Evolutionary conservation across 202 grass and related monocot species (phyloP).

Genomic region (Schoenoplectus triqueter): DNA sequence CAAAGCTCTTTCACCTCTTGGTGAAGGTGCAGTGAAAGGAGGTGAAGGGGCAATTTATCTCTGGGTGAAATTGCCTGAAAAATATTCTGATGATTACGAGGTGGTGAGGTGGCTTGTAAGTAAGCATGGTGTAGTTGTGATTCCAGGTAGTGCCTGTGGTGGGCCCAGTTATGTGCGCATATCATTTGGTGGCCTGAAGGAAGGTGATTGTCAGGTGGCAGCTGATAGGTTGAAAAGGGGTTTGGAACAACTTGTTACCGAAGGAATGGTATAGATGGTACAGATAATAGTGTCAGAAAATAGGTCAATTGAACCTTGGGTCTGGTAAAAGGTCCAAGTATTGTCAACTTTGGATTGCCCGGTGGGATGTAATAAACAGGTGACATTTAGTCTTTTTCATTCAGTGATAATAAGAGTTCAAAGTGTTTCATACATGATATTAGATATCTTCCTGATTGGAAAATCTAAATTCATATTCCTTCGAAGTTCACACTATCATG

Average conservation of each 20-base stretch:
- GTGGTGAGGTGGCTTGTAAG: conserved; percentile 84
- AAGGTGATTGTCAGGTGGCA: conserved; percentile 61
- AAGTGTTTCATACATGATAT: neutral
- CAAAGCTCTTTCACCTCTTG: conserved; percentile 72
- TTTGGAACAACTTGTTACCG: conserved; percentile 69
- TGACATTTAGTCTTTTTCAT: neutral
- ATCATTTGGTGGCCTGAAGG: conserved; percentile 84
- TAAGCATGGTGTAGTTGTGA: conserved; percentile 68
- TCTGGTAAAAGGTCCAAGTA: neutral
- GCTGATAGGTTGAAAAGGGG: conserved; percentile 57
- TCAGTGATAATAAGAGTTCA: conserved; percentile 1
- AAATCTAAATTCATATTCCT: neutral
- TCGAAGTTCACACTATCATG: neutral
- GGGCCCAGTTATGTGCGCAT: conserved; percentile 62
- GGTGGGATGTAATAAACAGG: conserved; percentile 34
- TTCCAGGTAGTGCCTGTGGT: conserved; percentile 78
- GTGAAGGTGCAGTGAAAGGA: conserved; percentile 68
- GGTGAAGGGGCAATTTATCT: conserved; percentile 95
- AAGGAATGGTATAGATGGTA: conserved; percentile 70
- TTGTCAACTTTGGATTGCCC: conserved; percentile 19
- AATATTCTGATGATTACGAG: conserved; percentile 63
- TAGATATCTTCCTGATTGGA: neutral
- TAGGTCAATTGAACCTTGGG: conserved; percentile 29
- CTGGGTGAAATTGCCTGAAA: conserved; percentile 88
- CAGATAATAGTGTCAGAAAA: conserved; percentile 7